Percentiles rank a stretch among this genome's conserved stretches.
Evolutionary conservation across 176 grass and related monocot genomes (phyloP).

Genomic region (Bothriochloa decipiens): DNA sequence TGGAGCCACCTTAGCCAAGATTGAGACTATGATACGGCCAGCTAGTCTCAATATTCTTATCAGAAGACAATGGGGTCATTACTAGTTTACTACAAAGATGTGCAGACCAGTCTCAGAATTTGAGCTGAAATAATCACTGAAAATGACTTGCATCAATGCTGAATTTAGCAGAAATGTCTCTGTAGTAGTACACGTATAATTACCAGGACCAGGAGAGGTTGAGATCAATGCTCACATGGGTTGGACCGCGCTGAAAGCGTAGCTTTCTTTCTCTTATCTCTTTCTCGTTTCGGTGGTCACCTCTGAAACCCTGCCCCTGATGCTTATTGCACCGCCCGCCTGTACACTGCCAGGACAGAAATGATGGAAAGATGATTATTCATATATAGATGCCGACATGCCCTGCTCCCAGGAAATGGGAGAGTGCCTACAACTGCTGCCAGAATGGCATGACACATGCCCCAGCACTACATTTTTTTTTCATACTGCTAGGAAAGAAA

Average conservation of each 20-base stretch:
- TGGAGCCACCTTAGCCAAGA: constrained; percentile 21
- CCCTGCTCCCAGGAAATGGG: constrained; percentile 41
- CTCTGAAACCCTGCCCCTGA: constrained; percentile 24
- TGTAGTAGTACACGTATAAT: neutral
- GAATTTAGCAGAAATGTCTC: neutral
- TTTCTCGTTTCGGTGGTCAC: constrained; percentile 34
- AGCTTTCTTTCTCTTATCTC: constrained; percentile 39
- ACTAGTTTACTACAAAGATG: too few species aligned
- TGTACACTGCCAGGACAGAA: constrained; percentile 6
- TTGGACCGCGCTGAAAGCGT: constrained; percentile 34
- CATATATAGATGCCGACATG: neutral
- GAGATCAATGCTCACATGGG: constrained; percentile 35
- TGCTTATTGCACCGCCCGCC: neutral
- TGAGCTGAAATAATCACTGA: constrained; percentile 3
- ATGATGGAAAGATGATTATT: neutral
- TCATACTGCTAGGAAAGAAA: too few species aligned
- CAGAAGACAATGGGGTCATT: neutral
- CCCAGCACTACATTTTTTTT: constrained; percentile 9
- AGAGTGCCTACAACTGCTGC: constrained; percentile 3
- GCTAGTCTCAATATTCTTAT: constrained; percentile 7
- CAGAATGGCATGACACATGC: neutral
- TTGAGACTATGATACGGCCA: neutral
- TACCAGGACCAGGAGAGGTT: neutral
- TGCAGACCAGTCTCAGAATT: neutral
- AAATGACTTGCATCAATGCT: constrained; percentile 7